Evolutionary conservation across 352 stramenopile genomes (phyloP), one percentile per base, ranked within the genome.

Genomic region (Thraustochytrium striatum): DNA sequence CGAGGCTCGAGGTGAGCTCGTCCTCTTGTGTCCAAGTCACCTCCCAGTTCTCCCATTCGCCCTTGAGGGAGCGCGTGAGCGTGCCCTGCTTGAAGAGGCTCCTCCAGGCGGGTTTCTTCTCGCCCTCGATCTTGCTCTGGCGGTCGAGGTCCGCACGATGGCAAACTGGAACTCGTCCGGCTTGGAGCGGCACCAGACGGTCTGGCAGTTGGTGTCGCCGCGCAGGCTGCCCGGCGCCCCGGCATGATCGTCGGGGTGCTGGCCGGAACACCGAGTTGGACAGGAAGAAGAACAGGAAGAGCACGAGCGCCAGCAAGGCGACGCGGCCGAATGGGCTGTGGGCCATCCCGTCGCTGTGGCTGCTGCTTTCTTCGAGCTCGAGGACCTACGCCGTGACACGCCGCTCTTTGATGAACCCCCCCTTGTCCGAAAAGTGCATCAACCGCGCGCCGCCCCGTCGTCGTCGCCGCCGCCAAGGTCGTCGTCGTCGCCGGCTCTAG

Each of bases 61-160:
- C 83, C 3, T 57, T n/a, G 30, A 57, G 82, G 83, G 88, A 61
- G n/a, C 92, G 86, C 52, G 89, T 92, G 50, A 98, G 87, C 58
- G 88, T 92, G 39, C 88, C 93, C 72, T 95, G 92, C 72, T 96
- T 87, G 57, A 98, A 84, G 72, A 91, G 92, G 75, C 91, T 97
- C 82, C 90, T 85, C 82, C 94, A 98, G 8, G 88, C 84, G 21
- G 90, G 91, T 82, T 98, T 97, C 83, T 98, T 97, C 78, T 91
- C 91, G 75, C 85, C 92, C 41, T 88, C 82, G 61, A 96, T 88
- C 41, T 90, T 89, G 65, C 89, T 96, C 41, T 97, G 87, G 85
- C 97, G 95, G 87, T 98, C 95, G 52, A 98, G 83, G 85, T 98
- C 95, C 0, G 95, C 95, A 98, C 92, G 25, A 95, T 90, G 13